Evolutionary conservation across 106 monocot genomes (phyloP), one percentile per base, ranked within the genome.

Genomic region (Platanthera zijinensis): DNA sequence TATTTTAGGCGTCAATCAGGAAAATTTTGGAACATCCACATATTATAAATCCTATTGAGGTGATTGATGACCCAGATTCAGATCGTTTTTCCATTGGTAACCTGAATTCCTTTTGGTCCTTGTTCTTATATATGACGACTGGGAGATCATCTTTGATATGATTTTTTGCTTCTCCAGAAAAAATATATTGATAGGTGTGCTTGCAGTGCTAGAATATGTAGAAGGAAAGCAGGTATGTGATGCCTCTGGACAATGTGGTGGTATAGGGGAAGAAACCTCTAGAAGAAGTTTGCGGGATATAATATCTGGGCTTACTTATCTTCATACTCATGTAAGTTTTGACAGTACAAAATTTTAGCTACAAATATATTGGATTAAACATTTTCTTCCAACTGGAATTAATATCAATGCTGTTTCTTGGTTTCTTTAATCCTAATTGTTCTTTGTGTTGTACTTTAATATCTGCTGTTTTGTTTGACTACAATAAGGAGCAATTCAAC

Each of bases 281-380:
- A 85, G 88, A 76, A 85, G 77, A 82, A 89, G 92, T 74, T 63
- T 96, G 74, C 59, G 90, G 64, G 95, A 96, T 69, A 90, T 96
- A 57, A 80, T 92, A 84, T 78, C 85, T 39, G 92, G 92, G 52
- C 85, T 96, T 45, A 85, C 77, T 78, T 96, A 96, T 89, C 88
- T 96, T 21, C 95, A 96, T 82, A 69, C 90, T 85, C 92, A 96
- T 90, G 95, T 96, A 81, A 85, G 86, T 59, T 85, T 80, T 69
- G 49, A 56, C 17, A 6, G 50, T 13, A 57, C 3, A 51, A 78
- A 45, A 39, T 53, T 81, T 32, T 67, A 57, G 14, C 53, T 39
- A 74, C 8, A 61, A 56, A 32, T 48, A 5, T 32, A 19, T 47
- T 18, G 48, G 17, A 2, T 9, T 70, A 19, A 17, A 48, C 49